phyloP scores from a whole-genome alignment of 2,329 filamentous ascomycete genomes.

The Dactylonectria estremocensis region DNA sequence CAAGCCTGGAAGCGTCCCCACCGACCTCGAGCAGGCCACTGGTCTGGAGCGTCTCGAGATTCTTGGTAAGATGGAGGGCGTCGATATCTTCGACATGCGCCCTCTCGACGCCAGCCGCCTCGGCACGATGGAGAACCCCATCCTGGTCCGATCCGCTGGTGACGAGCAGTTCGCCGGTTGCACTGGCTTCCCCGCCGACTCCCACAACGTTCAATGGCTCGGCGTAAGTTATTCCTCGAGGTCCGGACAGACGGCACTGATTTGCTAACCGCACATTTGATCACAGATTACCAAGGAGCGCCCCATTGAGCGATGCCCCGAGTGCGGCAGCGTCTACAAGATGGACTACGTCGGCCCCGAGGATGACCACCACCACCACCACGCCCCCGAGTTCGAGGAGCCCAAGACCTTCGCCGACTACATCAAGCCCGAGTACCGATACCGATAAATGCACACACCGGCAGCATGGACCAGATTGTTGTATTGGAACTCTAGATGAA shows the following conservation, averaged over 20 bases:
- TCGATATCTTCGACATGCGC: constrained; percentile 98
- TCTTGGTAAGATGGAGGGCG: constrained; percentile 98
- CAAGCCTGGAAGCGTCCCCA: constrained; percentile 85
- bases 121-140: constrained; percentile 93
- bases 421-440: constrained; percentile 95
- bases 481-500: constrained; percentile 48
- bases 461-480: constrained; percentile 34
- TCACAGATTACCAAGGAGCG: constrained; percentile 86
- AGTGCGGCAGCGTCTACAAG: constrained; percentile 97
- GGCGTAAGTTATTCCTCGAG: constrained; percentile 73
- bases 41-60: constrained; percentile 99
- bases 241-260: constrained; percentile 34
- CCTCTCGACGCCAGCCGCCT: constrained; percentile 91
- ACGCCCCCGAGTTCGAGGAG: constrained; percentile 79
- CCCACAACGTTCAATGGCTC: constrained; percentile 92
- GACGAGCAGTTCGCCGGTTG: constrained; percentile 98
- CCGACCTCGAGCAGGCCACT: constrained; percentile 95
- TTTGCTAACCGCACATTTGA: constrained; percentile 30
- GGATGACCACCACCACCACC: constrained; percentile 78
- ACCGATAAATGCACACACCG: constrained; percentile 60
- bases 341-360: constrained; percentile 94
- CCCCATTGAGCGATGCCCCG: constrained; percentile 93
- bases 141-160: constrained; percentile 90
- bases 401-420: constrained; percentile 98
- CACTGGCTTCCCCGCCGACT: constrained; percentile 94